Base-by-base conservation (phyloP, 352 stramenopile species). In the Nothophytophthora sp. region DNA sequence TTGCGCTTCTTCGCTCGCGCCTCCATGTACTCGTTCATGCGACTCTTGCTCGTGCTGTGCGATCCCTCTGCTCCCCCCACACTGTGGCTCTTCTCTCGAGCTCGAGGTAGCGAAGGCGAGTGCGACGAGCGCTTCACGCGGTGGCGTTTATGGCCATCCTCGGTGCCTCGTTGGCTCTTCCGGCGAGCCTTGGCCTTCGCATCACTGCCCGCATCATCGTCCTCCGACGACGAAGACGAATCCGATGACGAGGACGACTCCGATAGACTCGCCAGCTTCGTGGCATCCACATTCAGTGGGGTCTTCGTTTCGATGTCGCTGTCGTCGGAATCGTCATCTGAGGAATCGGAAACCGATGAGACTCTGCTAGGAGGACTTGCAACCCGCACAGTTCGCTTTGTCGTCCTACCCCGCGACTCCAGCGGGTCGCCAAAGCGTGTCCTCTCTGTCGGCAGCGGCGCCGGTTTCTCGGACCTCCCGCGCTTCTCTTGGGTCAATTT, bases 11-110 rank as follows among this genome's bases (percentile, higher is more conserved):
- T 83, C 9, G 81, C 79, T 2, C 85, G 85, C 24, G 66, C 75
- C 36, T 95, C 82, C 85, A 95, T 95, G 60, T 95, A 95, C 44
- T 89, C 74, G 42, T 95, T 95, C 85, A 95, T 95, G 20, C 85
- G 82, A 39, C 74, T 92, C 55, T 86, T 86, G 24, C 72, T 86
- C 11, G 61, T 65, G 10, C 50, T 59, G 34, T 70, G 64, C 22
- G 55, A 42, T 44, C 52, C 52, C n/a, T 73, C 56, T 48, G 43
- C 38, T 48, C 54, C 56, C 39, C 67, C 67, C 18, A 74, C 41
- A 38, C 67, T 78, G 45, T 67, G 63, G 43, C 37, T 69, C 32
- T 81, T 83, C 46, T 78, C 70, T 62, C 60, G 63, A 53, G 30
- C 54, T 36, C 74, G 69, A 6, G 55, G 73, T 0, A 55, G 61